Evolutionary conservation across 202 grass and related monocot genomes (phyloP).

Genomic region (Musa balbisiana): DNA sequence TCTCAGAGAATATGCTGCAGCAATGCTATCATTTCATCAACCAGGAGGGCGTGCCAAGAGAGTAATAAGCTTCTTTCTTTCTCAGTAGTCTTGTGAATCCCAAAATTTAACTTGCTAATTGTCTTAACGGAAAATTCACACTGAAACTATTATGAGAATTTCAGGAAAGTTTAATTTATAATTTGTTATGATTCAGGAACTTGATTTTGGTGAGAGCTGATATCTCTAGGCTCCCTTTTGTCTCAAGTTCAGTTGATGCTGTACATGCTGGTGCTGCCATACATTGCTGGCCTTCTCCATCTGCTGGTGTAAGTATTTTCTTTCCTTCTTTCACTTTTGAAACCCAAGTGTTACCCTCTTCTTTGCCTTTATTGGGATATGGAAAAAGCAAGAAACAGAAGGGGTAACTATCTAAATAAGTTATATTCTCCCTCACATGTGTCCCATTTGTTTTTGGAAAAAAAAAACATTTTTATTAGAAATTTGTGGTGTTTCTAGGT

Average conservation of each 20-base stretch:
- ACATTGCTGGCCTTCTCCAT: constrained; percentile 93
- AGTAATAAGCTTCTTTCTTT: constrained; percentile 34
- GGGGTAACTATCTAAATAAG: no score
- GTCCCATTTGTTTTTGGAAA: constrained; percentile 5
- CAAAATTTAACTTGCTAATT: neutral
- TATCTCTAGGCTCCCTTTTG: constrained; percentile 80
- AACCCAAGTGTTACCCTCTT: neutral
- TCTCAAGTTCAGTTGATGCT: constrained; percentile 65
- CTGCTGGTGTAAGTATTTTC: constrained; percentile 52
- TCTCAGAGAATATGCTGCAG: constrained; percentile 91
- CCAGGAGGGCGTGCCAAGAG: constrained; percentile 56
- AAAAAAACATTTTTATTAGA: neutral
- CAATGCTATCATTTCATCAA: constrained; percentile 69
- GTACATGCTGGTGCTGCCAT: constrained; percentile 87
- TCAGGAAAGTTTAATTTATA: neutral
- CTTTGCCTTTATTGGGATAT: neutral
- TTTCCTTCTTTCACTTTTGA: neutral
- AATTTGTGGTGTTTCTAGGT: constrained; percentile 36
- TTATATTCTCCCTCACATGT: neutral
- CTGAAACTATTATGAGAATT: no score
- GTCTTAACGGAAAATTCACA: no score
- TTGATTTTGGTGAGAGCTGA: constrained; percentile 74
- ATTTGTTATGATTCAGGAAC: constrained; percentile 29
- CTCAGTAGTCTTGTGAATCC: neutral
- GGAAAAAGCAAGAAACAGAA: neutral